Evolutionary conservation across 495 filamentous ascomycete genomes (phyloP).

Genomic region (Penicilliopsis zonata): DNA sequence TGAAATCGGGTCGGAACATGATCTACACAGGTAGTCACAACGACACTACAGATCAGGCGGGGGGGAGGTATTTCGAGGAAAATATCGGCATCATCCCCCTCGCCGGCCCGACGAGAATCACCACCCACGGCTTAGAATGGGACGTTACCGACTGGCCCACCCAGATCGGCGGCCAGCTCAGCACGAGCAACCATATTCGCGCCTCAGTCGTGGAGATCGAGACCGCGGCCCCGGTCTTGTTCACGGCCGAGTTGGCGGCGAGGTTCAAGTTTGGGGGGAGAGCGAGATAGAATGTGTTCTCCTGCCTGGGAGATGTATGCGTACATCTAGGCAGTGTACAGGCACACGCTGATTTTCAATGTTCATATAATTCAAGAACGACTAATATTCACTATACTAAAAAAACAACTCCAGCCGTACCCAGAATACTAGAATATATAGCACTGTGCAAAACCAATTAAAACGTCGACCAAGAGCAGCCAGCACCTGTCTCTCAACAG

Average conservation of each 20-base stretch:
- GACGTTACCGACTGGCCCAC: constrained; percentile 74
- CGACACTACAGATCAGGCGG: not conserved
- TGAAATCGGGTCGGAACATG: constrained; percentile 52
- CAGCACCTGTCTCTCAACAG: too few species aligned
- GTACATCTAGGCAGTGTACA: too few species aligned
- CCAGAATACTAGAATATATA: too few species aligned
- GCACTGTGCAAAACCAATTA: too few species aligned
- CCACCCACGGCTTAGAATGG: constrained; percentile 76
- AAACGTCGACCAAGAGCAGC: too few species aligned
- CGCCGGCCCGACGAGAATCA: constrained; percentile 57
- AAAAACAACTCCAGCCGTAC: too few species aligned
- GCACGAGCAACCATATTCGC: constrained; percentile 83
- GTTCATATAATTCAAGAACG: too few species aligned
- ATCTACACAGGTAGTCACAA: constrained; percentile 38
- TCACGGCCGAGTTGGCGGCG: constrained; percentile 64
- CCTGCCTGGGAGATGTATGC: too few species aligned
- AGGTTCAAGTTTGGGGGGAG: constrained; percentile 20
- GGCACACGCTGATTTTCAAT: too few species aligned
- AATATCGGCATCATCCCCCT: constrained; percentile 81
- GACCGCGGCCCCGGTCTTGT: constrained; percentile 60
- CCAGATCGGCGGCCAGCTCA: constrained; percentile 70
- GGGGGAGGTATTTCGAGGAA: constrained; percentile 33
- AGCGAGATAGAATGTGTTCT: constrained; percentile 2
- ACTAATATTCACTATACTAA: too few species aligned
- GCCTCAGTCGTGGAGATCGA: constrained; percentile 45